These are phyloP conservation scores for Malania oleifera DNA, from an alignment of 164 flowering plant species.

Conservation along the genomic window DNA sequence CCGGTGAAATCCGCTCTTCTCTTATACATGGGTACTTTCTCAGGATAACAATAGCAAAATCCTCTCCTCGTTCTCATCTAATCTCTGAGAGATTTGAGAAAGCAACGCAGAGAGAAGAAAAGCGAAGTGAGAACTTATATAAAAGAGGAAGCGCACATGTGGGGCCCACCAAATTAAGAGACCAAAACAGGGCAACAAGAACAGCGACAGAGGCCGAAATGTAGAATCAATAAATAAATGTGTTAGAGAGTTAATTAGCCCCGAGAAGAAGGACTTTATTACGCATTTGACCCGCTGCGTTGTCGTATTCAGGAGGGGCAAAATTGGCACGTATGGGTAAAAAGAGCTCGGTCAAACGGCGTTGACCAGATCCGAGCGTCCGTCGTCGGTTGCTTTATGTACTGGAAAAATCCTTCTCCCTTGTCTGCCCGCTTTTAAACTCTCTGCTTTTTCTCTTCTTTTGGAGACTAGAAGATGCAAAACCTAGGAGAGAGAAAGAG, in stretches of 20 bases:
- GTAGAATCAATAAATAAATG: neutral
- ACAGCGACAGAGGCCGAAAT: constrained; percentile 24
- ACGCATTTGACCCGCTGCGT: constrained; percentile 9
- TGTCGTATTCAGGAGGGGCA: constrained; percentile 5
- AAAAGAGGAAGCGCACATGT: constrained; percentile 9
- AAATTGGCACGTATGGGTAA: neutral
- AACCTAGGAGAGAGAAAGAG: too few relatives aligned
- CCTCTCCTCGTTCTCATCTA: constrained; percentile 48
- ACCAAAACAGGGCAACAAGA: constrained; percentile 10
- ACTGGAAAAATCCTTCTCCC: constrained; percentile 5
- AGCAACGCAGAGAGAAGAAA: constrained; percentile 7
- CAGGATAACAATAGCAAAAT: constrained; percentile 38
- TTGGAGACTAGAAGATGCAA: too few relatives aligned
- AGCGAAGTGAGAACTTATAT: constrained; percentile 6
- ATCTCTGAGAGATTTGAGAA: constrained; percentile 1
- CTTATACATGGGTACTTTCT: constrained; percentile 9
- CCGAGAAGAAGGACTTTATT: neutral
- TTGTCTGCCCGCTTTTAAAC: constrained; percentile 9
- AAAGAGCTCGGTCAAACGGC: constrained; percentile 25
- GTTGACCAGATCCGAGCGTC: constrained; percentile 37
- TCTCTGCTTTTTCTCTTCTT: neutral
- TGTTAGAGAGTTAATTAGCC: too few relatives aligned
- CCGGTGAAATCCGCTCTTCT: constrained; percentile 14
- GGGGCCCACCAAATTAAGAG: too few relatives aligned
- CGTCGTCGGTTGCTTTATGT: constrained; percentile 18